Percentiles rank a stretch among this genome's conserved stretches.
Evolutionary conservation across 495 filamentous ascomycete genomes (phyloP).

Genomic region (Penicillium paxilli): DNA sequence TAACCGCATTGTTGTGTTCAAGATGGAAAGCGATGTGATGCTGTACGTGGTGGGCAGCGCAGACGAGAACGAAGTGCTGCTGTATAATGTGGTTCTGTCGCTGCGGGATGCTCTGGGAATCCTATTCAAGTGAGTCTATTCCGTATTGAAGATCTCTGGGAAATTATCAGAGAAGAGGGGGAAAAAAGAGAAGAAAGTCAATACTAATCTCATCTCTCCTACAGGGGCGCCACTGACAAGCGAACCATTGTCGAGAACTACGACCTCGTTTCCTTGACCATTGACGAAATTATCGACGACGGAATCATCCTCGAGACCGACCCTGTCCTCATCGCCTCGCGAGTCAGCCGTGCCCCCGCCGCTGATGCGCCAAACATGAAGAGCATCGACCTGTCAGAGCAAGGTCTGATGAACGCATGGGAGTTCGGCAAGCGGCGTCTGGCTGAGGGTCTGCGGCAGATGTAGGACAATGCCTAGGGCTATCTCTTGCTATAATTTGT

Average conservation of each 20-base stretch:
- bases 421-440: conserved; percentile 92
- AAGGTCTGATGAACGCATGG: conserved; percentile 92
- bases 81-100: conserved; percentile 90
- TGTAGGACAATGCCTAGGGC: conserved; percentile 25
- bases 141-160: not conserved
- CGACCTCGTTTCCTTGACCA: conserved; percentile 84
- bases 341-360: conserved; percentile 88
- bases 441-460: conserved; percentile 86
- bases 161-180: not conserved
- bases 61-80: conserved; percentile 94
- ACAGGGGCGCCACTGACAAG: conserved; percentile 90
- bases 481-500: not conserved
- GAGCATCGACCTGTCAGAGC: conserved; percentile 92
- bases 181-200: not conserved
- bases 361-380: conserved; percentile 87
- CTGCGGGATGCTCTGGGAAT: conserved; percentile 87
- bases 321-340: conserved; percentile 83
- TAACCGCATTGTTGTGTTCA: conserved; percentile 92
- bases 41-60: conserved; percentile 89
- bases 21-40: conserved; percentile 96
- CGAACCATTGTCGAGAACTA: conserved; percentile 98
- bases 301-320: conserved; percentile 97
- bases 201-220: not conserved
- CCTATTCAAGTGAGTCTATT: conserved; percentile 74
- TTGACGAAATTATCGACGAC: conserved; percentile 96